Evolutionary conservation across 2,329 filamentous ascomycete genomes (phyloP).

Genomic region (Penicillium sp.): DNA sequence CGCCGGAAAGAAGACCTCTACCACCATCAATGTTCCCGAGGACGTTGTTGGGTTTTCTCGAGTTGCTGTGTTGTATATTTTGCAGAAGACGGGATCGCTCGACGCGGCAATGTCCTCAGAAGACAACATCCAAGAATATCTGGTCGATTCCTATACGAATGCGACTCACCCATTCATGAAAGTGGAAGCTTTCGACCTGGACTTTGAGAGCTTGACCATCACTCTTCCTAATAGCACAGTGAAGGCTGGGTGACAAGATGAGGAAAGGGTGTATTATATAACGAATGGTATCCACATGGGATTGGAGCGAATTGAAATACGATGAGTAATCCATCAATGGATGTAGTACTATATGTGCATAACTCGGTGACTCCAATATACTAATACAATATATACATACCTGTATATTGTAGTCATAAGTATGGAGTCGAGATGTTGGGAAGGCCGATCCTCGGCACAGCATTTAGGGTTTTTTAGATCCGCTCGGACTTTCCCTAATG

Average conservation of each 20-base stretch:
- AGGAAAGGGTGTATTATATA: neutral
- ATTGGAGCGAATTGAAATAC: neutral
- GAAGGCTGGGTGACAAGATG: slow-evolving; percentile 5
- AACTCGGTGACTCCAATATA: no score
- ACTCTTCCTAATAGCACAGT: slow-evolving; percentile 31
- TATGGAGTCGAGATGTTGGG: neutral
- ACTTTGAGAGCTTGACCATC: slow-evolving; percentile 41
- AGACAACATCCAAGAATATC: slow-evolving; percentile 33
- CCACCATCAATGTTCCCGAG: slow-evolving; percentile 12
- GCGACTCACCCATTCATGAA: slow-evolving; percentile 19
- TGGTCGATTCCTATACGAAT: slow-evolving; percentile 27
- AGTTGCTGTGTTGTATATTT: slow-evolving; percentile 44
- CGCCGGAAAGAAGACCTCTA: neutral
- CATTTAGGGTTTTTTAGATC: slow-evolving; percentile 2
- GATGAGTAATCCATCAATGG: neutral
- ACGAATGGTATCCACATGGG: neutral
- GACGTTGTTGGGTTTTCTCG: slow-evolving; percentile 37
- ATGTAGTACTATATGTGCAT: no score
- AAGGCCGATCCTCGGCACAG: neutral
- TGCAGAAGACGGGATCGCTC: slow-evolving; percentile 36
- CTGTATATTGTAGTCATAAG: no score
- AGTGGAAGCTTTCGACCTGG: slow-evolving; percentile 31
- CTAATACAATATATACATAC: no score
- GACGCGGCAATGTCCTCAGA: slow-evolving; percentile 31
- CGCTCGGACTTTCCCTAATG: slow-evolving; percentile 6